Conservation (phyloP, 495 filamentous ascomycete species). For the Penicillium tannophilum region DNA sequence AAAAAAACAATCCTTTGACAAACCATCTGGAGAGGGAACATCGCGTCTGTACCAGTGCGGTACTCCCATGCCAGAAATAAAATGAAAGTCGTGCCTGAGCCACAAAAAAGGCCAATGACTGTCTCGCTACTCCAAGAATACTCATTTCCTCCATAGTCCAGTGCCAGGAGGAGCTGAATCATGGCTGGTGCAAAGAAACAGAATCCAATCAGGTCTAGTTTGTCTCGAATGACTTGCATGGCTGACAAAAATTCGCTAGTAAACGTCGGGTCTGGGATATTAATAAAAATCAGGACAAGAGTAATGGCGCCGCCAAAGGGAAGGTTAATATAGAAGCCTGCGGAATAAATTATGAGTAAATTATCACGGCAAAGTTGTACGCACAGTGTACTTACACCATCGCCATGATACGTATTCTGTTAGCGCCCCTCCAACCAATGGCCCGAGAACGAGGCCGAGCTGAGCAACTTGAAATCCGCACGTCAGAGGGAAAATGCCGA, state of each 20-base stretch:
- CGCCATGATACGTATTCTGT: constrained; percentile 55
- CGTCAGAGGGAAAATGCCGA: constrained; percentile 34
- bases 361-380: neutral
- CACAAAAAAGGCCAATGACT: constrained; percentile 55
- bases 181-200: constrained; percentile 43
- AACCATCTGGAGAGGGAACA: constrained; percentile 48
- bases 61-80: constrained; percentile 51
- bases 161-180: constrained; percentile 52
- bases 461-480: constrained; percentile 27
- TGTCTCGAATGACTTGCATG: constrained; percentile 26
- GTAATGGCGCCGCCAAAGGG: constrained; percentile 57
- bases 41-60: constrained; percentile 47
- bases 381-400: constrained; percentile 46
- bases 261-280: constrained; percentile 45
- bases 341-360: neutral
- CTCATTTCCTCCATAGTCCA: constrained; percentile 45
- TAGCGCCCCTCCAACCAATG: constrained; percentile 59
- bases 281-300: constrained; percentile 47
- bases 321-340: constrained; percentile 66
- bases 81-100: constrained; percentile 41
- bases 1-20: constrained; percentile 32
- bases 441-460: constrained; percentile 47
- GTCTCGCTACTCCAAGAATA: constrained; percentile 47
- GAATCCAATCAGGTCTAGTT: constrained; percentile 51
- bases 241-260: constrained; percentile 40